A percentile compares a stretch with the other conserved stretches of the same genome.
phyloP scores from a whole-genome alignment of 805 yeast genomes.

The Metschnikowia continentalis region DNA sequence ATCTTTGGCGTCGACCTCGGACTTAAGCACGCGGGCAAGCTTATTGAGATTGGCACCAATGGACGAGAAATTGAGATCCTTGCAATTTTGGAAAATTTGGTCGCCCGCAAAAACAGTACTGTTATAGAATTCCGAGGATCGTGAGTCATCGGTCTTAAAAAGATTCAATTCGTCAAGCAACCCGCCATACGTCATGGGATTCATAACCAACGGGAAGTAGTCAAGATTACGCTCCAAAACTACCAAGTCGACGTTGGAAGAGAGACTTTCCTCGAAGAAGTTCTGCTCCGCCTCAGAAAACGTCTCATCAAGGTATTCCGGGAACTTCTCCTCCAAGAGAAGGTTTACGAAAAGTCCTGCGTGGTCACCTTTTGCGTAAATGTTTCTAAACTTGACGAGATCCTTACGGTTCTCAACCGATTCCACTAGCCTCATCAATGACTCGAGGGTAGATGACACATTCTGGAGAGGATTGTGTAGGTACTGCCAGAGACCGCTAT shows the following conservation, averaged over 20 bases:
- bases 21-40: conserved; percentile 67
- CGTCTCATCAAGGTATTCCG: conserved; percentile 33
- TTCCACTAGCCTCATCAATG: conserved; percentile 46
- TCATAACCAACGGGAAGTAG: conserved; percentile 61
- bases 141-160: conserved; percentile 34
- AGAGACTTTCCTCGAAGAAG: conserved; percentile 31
- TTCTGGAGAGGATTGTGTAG: conserved; percentile 42
- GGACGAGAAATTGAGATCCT: conserved; percentile 69
- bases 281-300: conserved; percentile 36
- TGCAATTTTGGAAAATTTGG: conserved; percentile 47
- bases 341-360: conserved; percentile 46
- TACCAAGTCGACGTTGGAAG: conserved; percentile 62
- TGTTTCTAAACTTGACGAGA: conserved; percentile 46
- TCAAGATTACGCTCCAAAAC: conserved; percentile 79
- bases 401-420: conserved; percentile 20
- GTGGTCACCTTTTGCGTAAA: conserved; percentile 56
- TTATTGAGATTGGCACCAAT: conserved; percentile 71
- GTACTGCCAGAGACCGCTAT: conserved; percentile 38
- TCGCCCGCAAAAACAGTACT: conserved; percentile 36
- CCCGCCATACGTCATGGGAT: conserved; percentile 81
- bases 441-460: conserved; percentile 44
- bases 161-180: conserved; percentile 69
- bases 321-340: conserved; percentile 31
- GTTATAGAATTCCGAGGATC: conserved; percentile 22
- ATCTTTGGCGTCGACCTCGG: conserved; percentile 48